Evolutionary conservation across 345 rosid genomes (phyloP).

Genomic region (Pistacia integerrima): DNA sequence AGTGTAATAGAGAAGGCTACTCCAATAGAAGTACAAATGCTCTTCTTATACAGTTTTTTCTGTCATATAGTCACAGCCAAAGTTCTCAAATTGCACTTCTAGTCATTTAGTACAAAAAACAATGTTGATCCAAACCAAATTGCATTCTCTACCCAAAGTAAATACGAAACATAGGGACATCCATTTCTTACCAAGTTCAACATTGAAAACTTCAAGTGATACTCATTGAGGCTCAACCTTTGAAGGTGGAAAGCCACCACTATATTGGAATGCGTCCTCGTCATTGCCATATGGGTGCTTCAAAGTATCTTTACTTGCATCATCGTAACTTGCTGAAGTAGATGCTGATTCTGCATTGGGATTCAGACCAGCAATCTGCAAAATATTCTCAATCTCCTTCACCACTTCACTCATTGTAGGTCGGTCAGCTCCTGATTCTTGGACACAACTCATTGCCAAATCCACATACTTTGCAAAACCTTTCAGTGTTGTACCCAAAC

Average conservation of each 20-base stretch:
- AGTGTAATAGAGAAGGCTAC: too few species aligned
- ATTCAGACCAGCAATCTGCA: not conserved
- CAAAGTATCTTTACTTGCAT: not conserved
- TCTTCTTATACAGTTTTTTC: not conserved
- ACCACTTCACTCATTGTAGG: not conserved
- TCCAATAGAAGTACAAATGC: not conserved
- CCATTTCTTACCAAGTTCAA: not conserved
- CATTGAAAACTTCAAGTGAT: not conserved
- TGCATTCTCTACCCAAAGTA: not conserved
- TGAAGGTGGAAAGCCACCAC: constrained; percentile 32
- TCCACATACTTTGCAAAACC: not conserved
- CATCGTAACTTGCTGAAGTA: not conserved
- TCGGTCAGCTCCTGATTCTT: not conserved
- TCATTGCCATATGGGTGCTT: not conserved
- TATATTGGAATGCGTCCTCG: not conserved
- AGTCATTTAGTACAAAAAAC: not conserved
- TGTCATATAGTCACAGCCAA: not conserved
- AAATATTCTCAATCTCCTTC: not conserved
- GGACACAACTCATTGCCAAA: not conserved
- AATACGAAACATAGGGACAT: not conserved
- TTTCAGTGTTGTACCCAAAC: not conserved
- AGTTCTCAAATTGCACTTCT: not conserved
- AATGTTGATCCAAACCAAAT: not conserved
- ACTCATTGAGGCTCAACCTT: constrained; percentile 46
- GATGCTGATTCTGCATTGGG: not conserved